A percentile compares a stretch with the other conserved stretches of the same genome.
These are phyloP conservation scores for Lindgomyces ingoldianus DNA, from an alignment of 495 filamentous ascomycete species.

Conservation along the genomic window DNA sequence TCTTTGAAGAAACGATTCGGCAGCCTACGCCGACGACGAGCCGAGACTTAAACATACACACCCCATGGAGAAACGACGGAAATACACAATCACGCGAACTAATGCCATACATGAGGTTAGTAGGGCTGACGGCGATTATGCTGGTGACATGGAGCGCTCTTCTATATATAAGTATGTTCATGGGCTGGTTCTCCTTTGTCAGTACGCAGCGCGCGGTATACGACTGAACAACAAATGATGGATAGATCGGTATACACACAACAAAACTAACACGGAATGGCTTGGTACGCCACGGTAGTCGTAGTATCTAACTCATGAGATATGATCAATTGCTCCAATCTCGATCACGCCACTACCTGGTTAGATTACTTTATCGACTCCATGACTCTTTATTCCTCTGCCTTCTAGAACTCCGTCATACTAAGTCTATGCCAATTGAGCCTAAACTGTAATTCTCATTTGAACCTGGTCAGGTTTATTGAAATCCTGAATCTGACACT, in stretches of 20 bases:
- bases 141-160: no score
- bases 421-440: no score
- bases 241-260: neutral
- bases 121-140: no score
- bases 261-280: neutral
- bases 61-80: neutral
- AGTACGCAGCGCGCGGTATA: neutral
- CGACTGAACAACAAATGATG: neutral
- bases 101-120: no score
- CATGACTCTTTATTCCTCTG: no score
- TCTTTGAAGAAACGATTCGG: slow-evolving; percentile 32
- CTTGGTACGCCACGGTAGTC: neutral
- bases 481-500: no score
- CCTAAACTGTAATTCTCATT: no score
- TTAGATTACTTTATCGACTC: no score
- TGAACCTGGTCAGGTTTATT: no score
- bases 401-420: no score
- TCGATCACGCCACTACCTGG: no score
- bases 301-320: neutral
- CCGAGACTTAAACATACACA: neutral
- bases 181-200: neutral
- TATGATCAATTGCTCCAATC: neutral
- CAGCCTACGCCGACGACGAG: slow-evolving; percentile 23
- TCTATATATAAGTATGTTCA: neutral
- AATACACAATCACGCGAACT: no score